phyloP scores from a whole-genome alignment of 108 stramenopile genomes.

The Fragilariopsis cylindrus region DNA sequence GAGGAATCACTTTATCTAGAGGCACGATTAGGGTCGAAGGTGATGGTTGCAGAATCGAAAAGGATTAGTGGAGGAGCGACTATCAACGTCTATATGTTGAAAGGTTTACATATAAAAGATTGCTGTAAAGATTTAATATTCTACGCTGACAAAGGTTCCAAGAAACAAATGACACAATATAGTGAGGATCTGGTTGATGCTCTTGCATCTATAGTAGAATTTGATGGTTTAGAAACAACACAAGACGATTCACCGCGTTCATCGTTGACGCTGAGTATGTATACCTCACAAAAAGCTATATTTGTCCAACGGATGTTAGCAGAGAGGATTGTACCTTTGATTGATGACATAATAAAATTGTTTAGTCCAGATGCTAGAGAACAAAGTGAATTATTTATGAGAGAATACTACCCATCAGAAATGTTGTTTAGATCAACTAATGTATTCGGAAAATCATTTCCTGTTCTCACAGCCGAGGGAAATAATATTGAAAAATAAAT shows the following conservation, averaged over 20 bases:
- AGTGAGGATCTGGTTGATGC: slow-evolving; percentile 52
- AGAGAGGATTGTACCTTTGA: slow-evolving; percentile 61
- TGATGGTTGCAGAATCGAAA: slow-evolving; percentile 55
- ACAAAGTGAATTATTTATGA: slow-evolving; percentile 1
- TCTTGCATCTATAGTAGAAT: slow-evolving; percentile 75
- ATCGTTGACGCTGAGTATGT: slow-evolving; percentile 63
- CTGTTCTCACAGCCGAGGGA: too few relatives aligned
- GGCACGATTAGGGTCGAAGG: slow-evolving; percentile 78
- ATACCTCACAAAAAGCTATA: slow-evolving; percentile 48
- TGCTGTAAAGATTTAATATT: slow-evolving; percentile 62
- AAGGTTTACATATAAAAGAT: slow-evolving; percentile 53
- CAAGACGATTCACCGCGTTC: slow-evolving; percentile 79
- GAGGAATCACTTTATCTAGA: slow-evolving; percentile 62
- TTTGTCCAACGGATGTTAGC: slow-evolving; percentile 70
- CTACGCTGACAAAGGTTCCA: slow-evolving; percentile 35
- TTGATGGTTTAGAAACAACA: slow-evolving; percentile 83
- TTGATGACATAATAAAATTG: slow-evolving; percentile 15
- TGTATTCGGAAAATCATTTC: too few relatives aligned
- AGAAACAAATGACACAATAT: slow-evolving; percentile 14
- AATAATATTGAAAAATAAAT: too few relatives aligned
- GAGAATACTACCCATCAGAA: slow-evolving; percentile 12
- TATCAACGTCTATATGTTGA: slow-evolving; percentile 46
- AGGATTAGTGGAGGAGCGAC: slow-evolving; percentile 71
- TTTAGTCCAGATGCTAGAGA: slow-evolving; percentile 23
- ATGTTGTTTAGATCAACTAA: neutral